phyloP scores from a whole-genome alignment of 1,139 yeast species.

The Waltiozyma sp. region DNA sequence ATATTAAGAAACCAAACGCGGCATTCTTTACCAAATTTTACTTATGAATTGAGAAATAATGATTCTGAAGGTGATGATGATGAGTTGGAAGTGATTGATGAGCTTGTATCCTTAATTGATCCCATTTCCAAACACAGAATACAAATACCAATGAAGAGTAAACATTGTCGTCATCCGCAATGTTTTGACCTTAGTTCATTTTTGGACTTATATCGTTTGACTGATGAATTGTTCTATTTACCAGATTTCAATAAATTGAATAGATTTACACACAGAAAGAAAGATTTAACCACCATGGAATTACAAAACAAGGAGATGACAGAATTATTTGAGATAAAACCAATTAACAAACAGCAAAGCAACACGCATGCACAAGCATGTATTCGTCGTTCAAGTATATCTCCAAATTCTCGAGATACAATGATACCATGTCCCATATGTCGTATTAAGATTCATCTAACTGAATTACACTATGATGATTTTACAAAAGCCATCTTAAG shows the following conservation, averaged over 20 bases:
- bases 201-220: neutral
- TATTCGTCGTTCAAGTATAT: neutral
- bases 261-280: neutral
- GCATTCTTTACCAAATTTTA: neutral
- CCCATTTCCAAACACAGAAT: neutral
- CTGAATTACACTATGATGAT: conserved; percentile 15
- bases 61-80: neutral
- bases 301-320: neutral
- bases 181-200: neutral
- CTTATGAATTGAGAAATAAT: neutral
- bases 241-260: neutral
- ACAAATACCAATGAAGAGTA: neutral
- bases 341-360: neutral
- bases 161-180: neutral
- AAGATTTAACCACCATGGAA: neutral
- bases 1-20: neutral
- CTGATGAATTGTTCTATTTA: neutral
- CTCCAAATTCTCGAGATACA: neutral
- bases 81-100: neutral
- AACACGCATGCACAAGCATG: neutral
- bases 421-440: conserved; percentile 15
- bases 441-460: conserved; percentile 5
- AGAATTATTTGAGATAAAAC: neutral
- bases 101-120: neutral
- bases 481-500: conserved; percentile 6